Base-by-base conservation (phyloP, 2,329 filamentous ascomycete species). In the Periconia digitata region DNA sequence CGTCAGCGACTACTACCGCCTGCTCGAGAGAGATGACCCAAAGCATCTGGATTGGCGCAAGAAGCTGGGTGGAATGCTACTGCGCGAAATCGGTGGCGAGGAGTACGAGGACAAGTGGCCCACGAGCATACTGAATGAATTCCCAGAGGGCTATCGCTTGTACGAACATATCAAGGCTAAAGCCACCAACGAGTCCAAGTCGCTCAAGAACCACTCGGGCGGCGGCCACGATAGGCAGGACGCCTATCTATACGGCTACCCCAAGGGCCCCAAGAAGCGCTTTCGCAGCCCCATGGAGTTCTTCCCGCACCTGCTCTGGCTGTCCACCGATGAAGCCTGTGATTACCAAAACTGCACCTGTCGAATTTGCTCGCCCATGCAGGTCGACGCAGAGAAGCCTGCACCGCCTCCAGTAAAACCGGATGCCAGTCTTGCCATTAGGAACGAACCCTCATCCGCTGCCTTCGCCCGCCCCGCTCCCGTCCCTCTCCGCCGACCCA, bases 161-260 rank as follows among this genome's bases (percentile, higher is more conserved):
- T 85, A 77, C 66, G 80, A 84, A 58, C 81, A 83, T 56, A 74
- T 82, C 58, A 81, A 80, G 60, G 80, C 78, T 51, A 76, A 76
- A 56, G 72, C 69, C 24, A 69, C 77, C 40, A 73, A 73, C 36
- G 73, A 76, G 42, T 70, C 75, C 23, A 77, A 79, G 52, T 72
- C 74, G 54, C 69, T 73, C 62, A 75, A 77, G 64, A 78, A 74
- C 43, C 73, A 78, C 60, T 76, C 74, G 6, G 74, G 72, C 29
- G 78, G 76, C 27, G 75, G 73, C 10, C 78, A 77, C 51, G 79
- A 82, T 59, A 70, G 81, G 46, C 79, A 82, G 56, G 82, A 85
- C 60, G 79, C 79, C 24, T 84, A 84, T 27, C 54, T 85, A 6
- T 84, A 84, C 60, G 82, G 82, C 17, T 80, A 84, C 59, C 81